These are phyloP conservation scores for Mangifera indica DNA, from an alignment of 345 rosid genomes.

Conservation along the genomic window DNA sequence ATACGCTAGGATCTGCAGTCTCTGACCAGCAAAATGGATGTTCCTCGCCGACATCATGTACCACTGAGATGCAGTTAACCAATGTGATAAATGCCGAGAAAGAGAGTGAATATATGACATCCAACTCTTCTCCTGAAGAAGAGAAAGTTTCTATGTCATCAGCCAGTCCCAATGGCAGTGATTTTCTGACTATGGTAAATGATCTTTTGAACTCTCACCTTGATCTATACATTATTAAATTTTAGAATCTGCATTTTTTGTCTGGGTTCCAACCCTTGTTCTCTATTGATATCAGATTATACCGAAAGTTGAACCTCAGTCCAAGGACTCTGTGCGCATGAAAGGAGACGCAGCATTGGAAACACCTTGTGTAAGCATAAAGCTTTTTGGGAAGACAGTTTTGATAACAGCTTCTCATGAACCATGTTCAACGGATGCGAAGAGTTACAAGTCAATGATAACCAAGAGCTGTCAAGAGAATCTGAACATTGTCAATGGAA, in stretches of 20 bases:
- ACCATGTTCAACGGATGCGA: conserved; percentile 15
- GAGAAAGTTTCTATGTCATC: conserved; percentile 29
- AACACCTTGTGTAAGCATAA: conserved; percentile 8
- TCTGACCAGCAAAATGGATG: conserved; percentile 49
- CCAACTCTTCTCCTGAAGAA: conserved; percentile 30
- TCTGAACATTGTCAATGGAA: conserved; percentile 18
- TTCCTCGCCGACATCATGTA: conserved; percentile 59
- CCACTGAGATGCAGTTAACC: conserved; percentile 42
- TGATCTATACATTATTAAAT: background rate
- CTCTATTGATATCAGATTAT: background rate
- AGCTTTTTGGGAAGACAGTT: conserved; percentile 67
- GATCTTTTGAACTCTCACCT: background rate
- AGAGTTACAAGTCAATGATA: conserved; percentile 10
- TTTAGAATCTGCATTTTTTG: background rate
- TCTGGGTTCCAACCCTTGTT: background rate
- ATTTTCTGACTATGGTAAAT: conserved; percentile 26
- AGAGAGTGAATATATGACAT: conserved; percentile 33
- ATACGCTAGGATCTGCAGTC: conserved; percentile 34
- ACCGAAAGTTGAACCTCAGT: conserved; percentile 33
- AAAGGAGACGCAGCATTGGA: conserved; percentile 20
- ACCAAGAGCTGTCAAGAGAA: conserved; percentile 15
- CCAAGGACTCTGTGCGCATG: conserved; percentile 13
- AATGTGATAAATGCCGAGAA: conserved; percentile 24
- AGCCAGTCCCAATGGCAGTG: conserved; percentile 16
- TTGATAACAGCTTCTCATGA: conserved; percentile 34